Base-by-base conservation (phyloP, 306 rosid species). In the Prinsepia uniflora region DNA sequence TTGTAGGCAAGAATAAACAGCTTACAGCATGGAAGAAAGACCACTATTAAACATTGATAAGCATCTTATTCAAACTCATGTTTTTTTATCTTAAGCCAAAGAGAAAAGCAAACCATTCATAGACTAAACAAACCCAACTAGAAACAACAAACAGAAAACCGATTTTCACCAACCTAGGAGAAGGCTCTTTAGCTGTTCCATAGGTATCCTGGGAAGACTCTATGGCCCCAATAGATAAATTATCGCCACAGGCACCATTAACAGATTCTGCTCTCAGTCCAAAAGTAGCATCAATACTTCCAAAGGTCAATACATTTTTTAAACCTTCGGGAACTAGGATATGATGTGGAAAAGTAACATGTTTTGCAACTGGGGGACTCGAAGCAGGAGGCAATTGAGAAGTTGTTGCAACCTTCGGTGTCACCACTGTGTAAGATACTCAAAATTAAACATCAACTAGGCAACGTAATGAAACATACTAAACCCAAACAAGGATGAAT, bases 291-390 rank as follows among this genome's bases (percentile, higher is more conserved):
- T 82, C 87, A 53, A 88, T 85, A 83, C 92, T 91, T 82, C 97
- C 97, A 80, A 91, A 91, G 47, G 90, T 87, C 78, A 91, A 83
- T 39, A 87, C 89, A 74, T 75, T 87, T 78, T 87, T 91, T 65
- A 88, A 65, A 72, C 88, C 80, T 75, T 84, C 80, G 0, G 97
- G 86, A 65, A 91, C 96, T 81, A 84, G 86, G 78, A 91, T 88
- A 82, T 91, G 91, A 72, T 76, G 85, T 11, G 97, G 96, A 71
- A 91, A 91, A 52, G 90, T 85, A 71, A 88, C 96, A 46, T 68
- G 90, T 68, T 85, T 90, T 75, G 66, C 66, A 24, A 65, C 64
- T 50, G 77, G 52, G 45, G 54, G 47, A 46, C 74, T 79, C 56
- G 42, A 76, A 68, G 81, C 91, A 73, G 74, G 60, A 18, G 81